Conservation (phyloP, 495 filamentous ascomycete genomes). For the Penicillium mononematosum region DNA sequence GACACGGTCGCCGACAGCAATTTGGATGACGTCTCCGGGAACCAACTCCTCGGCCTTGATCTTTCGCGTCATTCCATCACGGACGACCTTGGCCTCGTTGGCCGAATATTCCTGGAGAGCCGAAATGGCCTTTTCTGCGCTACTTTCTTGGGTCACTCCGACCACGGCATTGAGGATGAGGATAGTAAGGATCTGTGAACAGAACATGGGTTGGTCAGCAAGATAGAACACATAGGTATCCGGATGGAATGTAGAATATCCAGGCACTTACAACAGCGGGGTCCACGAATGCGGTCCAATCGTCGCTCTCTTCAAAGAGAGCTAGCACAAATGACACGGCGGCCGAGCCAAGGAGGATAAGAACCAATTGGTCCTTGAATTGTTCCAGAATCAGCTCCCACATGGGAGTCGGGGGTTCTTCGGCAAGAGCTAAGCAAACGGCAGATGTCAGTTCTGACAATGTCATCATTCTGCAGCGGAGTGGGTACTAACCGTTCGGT, state of each 20-base stretch:
- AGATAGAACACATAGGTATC: constrained; percentile 4
- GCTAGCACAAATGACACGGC: constrained; percentile 93
- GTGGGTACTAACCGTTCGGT: constrained; percentile 69
- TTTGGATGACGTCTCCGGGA: constrained; percentile 87
- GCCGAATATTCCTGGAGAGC: constrained; percentile 99
- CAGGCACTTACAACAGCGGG: constrained; percentile 76
- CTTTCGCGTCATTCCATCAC: constrained; percentile 69
- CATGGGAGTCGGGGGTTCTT: constrained; percentile 94
- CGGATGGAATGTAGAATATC: not conserved
- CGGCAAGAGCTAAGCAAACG: constrained; percentile 69
- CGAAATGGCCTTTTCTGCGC: constrained; percentile 97
- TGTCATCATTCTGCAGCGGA: not conserved
- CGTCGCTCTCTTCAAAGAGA: constrained; percentile 87
- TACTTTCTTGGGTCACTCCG: constrained; percentile 97
- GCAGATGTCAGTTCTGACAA: constrained; percentile 3
- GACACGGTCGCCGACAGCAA: constrained; percentile 89
- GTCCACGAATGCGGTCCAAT: constrained; percentile 98
- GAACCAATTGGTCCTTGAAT: constrained; percentile 97
- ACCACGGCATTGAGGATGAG: constrained; percentile 95
- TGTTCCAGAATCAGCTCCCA: constrained; percentile 97
- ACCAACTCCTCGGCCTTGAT: constrained; percentile 95
- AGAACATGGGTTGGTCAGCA: constrained; percentile 11
- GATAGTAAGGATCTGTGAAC: constrained; percentile 84
- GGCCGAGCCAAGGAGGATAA: constrained; percentile 91
- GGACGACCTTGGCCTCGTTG: constrained; percentile 91